Base-by-base conservation (phyloP, 2,329 filamentous ascomycete genomes). In the Phoma sp. region DNA sequence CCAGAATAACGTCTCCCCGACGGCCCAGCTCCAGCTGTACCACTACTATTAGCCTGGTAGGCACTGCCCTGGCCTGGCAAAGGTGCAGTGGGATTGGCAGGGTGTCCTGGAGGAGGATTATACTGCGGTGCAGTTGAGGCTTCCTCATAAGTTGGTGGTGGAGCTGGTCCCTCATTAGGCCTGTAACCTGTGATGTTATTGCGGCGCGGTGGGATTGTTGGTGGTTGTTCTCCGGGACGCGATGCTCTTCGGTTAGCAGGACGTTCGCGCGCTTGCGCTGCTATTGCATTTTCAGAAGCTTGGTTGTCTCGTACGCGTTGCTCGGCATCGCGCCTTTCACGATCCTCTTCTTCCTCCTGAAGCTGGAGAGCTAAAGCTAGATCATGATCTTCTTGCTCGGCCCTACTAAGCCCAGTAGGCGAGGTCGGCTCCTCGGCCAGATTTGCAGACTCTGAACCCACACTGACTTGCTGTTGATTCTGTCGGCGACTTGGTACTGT, bases 311-410 rank as follows among this genome's bases (percentile, higher is more conserved):
- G 80, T 7, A 87, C 82, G 1, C 87, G 83, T 8, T 83, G 85
- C 43, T 86, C 82, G 44, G 85, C 48, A n/a, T 71, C 75, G 50
- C 74, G 78, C n/a, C 84, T 83, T 59, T 92, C 86, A 11, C 86
- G 83, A 66, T 91, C 87, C 60, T 97, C 91, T 73, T 98, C 93
- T 71, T 96, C 92, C 67, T 98, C 95, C 71, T 98, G 93, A 1
- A 97, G 83, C 69, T 98, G 95, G 6, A 99, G 80, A 0, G 93
- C 93, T 3, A 98, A 82, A 0, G 95, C 95, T 27, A 97, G 77
- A 57, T 95, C 90, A 47, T 83, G 87, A 55, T 93, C 86, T 66
- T 97, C 93, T 75, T 97, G 80, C 86, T 78, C 96, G 83, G 76
- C 88, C 81, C 60, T 81, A 76, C 58, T 77, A 74, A 14, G 58